Base-by-base conservation (phyloP, 31 red algal genomes). In the Porphyra umbilicalis region DNA sequence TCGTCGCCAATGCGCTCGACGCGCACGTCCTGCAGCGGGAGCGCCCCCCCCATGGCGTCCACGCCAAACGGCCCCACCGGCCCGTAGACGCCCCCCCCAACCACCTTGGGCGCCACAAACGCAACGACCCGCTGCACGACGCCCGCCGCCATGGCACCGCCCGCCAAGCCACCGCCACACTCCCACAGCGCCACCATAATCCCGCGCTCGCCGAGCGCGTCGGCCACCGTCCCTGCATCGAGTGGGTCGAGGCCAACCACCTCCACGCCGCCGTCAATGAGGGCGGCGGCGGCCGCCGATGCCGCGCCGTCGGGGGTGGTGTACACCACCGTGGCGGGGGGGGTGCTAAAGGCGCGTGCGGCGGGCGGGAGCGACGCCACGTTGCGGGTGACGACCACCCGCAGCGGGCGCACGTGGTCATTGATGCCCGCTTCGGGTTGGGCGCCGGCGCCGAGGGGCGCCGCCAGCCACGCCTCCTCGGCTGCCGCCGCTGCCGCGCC, bases 81-180 rank as follows among this genome's bases (percentile, higher is more conserved):
- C 20, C 57, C 57, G 16, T 71, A 71, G 25, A 71, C 57, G 30
- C 34, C 39, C 39, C 96, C 96, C 29, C 96, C 96, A 29, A 95
- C 87, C 44, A 98, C 71, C 79, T 93, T 98, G 29, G 93, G 93
- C 9, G 96, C 92, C 67, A 98, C 80, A 78, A 95, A 98, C 37
- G 90, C 92, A 34, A 82, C 78, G 32, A 98, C 77, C 79, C 95
- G 85, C 33, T 98, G 90, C 77, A 98, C 86, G 29, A 75, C 83
- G 39, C 84, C 84, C 40, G 67, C 42, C 37, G 79, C 36, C 82
- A 98, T 57, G 32, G 90, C 89, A 32, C 75, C 75, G 20, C 83
- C 80, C 33, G 87, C 90, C n/a, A 98, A 71, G 16, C 37, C 76
- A 32, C 93, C 92, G 10, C 96, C 96, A 75, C 96, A 95, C 80